Base-by-base conservation (phyloP, 768 basidiomycete species). In the Lactarius quietus region DNA sequence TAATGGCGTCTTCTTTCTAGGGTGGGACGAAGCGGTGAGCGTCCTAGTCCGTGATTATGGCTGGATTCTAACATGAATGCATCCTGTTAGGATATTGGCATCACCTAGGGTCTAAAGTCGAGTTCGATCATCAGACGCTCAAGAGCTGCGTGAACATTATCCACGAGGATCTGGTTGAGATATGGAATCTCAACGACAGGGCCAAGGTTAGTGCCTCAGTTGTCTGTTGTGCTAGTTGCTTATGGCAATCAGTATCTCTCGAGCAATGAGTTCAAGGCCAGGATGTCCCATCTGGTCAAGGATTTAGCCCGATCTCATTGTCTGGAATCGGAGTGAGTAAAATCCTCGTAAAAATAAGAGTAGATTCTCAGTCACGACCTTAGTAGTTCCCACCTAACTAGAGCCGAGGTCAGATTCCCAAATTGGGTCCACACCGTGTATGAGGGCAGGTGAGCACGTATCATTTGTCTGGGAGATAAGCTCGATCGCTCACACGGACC, bases 101-200 rank as follows among this genome's bases (percentile, higher is more conserved):
- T 28, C 33, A 14, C 31, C 57, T 64, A 12, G 14, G 57, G 39
- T 59, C 63, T 14, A 59, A 48, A n/a, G 20, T 5, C 7, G 38
- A 59, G 18, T 64, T 64, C 18, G 52, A 18, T 29, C 39, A 28
- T 26, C 57, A 43, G 26, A 1, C 29, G 9, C 31, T 64, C 4
- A 53, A 59, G 23, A 35, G 17, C 23, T 64, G 63, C 23, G 43
- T 59, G n/a, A n/a, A 54, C 33, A 36, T 43, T 23, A 59, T 64
- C 35, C 63, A 59, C 29, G 17, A 18, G 12, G 63, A 64, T 35
- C 41, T 64, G 3, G 26, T 59, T 15, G n/a, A 59, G 20, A 35
- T 59, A 33, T 64, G 63, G 63, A 59, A 64, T 28, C n/a, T 64
- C 18, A 43, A 35, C 26, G 57, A 64, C 15, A 41, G 3, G 6